Conservation (phyloP, 1,139 yeast species). For the Pichiaceae sp. region DNA sequence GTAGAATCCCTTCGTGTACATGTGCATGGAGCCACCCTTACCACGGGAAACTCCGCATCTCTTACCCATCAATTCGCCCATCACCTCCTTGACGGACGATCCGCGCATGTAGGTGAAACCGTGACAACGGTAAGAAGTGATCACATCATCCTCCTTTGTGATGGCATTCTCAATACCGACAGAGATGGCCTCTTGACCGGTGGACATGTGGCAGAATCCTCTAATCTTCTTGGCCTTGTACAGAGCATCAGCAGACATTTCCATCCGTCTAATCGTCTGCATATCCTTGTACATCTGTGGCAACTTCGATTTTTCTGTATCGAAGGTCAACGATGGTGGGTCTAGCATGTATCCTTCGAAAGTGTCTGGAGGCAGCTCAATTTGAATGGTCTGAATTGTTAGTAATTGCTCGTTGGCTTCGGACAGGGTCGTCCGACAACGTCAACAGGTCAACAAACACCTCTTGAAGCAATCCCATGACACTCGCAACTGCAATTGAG, state of each 20-base stretch:
- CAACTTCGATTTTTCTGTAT: constrained; percentile 71
- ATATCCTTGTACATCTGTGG: constrained; percentile 95
- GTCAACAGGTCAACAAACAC: too few relatives aligned
- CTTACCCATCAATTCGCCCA: constrained; percentile 96
- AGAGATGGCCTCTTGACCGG: constrained; percentile 98
- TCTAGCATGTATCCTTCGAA: constrained; percentile 85
- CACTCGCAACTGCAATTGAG: too few relatives aligned
- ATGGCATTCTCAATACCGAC: constrained; percentile 97
- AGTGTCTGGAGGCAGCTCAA: constrained; percentile 66
- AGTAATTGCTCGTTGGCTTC: too few relatives aligned
- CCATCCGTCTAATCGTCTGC: constrained; percentile 93
- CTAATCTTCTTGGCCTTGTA: constrained; percentile 97
- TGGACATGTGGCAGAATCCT: constrained; percentile 98
- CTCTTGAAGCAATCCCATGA: too few relatives aligned
- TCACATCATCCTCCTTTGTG: constrained; percentile 73
- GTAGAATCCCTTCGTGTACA: constrained; percentile 90
- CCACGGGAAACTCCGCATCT: constrained; percentile 93
- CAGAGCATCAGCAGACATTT: constrained; percentile 96
- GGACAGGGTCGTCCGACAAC: neutral
- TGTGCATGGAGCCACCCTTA: constrained; percentile 99
- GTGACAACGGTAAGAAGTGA: constrained; percentile 98
- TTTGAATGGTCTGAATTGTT: constrained; percentile 26
- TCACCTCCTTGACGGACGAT: constrained; percentile 77
- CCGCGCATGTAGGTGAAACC: constrained; percentile 97
- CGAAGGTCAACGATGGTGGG: constrained; percentile 62